Base-by-base conservation (phyloP, 768 basidiomycete genomes). In the Dacryopinax primogenitus region DNA sequence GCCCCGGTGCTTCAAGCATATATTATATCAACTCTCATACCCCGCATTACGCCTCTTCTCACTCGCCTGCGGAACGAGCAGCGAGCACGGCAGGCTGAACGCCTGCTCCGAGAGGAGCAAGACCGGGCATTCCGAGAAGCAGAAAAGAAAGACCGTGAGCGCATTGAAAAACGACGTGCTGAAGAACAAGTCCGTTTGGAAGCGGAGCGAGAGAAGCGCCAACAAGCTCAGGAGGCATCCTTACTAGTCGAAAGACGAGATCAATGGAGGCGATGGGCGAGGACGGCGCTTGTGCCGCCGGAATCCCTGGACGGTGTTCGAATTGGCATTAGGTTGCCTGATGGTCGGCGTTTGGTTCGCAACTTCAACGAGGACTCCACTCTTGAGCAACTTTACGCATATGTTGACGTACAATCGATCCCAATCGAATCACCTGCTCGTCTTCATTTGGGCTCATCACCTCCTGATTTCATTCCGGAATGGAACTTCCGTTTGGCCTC, bases 41-140 rank as follows among this genome's bases (percentile, higher is more conserved):
- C 94, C 0, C 89, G 93, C 23, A 86, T 92, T 1, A 76, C 73
- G 0, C 85, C 93, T 0, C 91, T 86, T 77, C 82, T 99, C 11
- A 76, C 78, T 9, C 82, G 86, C 18, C 77, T 90, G 63, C 81
- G 77, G 16, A 72, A 79, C 0, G 77, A 80, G 45, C 68, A 74
- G 9, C 69, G 71, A 0, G 67, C 72, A 15, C 68, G 78, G 0
- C 74, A 76, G 35, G 74, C 76, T 51, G 84, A 87, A 21, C 80
- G 91, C 13, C 75, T 78, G 21, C 71, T 92, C 21, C 81, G 92
- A 13, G 87, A 85, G 30, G 78, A 82, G 62, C 72, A 93, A 70
- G 93, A 95, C 70, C 79, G 82, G 9, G 89, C 90, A 0, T 91
- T 90, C 73, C 76, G 77, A 37, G 84, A 86, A 63, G 79, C 85